Conservation (phyloP, 768 basidiomycete species). For the Lactarius hatsudake region DNA sequence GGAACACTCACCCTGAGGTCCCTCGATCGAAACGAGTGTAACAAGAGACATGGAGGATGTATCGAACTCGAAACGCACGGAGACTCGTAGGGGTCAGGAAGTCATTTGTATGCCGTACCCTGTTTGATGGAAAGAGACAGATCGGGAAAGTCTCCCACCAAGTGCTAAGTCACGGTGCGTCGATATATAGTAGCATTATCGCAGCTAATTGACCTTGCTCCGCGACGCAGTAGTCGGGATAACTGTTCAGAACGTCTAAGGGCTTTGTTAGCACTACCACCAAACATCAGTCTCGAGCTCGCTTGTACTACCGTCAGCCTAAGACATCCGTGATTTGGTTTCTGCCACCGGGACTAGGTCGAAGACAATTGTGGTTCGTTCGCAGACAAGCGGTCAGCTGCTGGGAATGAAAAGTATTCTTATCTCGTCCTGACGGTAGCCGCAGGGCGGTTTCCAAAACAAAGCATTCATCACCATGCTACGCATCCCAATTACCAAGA, state of each 20-base stretch:
- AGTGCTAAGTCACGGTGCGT: constrained; percentile 3
- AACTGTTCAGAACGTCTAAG: not conserved
- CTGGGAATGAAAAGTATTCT: too few relatives aligned
- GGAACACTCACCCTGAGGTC: too few relatives aligned
- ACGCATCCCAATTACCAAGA: constrained; percentile 3
- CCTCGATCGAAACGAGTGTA: too few relatives aligned
- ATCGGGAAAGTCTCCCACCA: not conserved
- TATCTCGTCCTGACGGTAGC: constrained; percentile 4
- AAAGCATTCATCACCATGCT: constrained; percentile 7
- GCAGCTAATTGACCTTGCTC: not conserved
- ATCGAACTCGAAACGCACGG: not conserved
- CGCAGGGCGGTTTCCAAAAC: constrained; percentile 15
- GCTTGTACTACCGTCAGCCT: not conserved
- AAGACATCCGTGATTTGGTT: too few relatives aligned
- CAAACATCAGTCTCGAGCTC: not conserved
- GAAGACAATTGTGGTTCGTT: too few relatives aligned
- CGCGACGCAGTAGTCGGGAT: not conserved
- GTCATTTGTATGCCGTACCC: not conserved
- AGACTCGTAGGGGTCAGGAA: too few relatives aligned
- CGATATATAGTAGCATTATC: not conserved
- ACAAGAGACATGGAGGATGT: not conserved
- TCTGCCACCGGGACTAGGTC: too few relatives aligned
- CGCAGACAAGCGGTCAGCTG: not conserved
- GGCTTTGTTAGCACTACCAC: not conserved
- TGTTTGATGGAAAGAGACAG: constrained; percentile 1